phyloP scores from a whole-genome alignment of 768 basidiomycete species.

The Rossbeevera mucosa region DNA sequence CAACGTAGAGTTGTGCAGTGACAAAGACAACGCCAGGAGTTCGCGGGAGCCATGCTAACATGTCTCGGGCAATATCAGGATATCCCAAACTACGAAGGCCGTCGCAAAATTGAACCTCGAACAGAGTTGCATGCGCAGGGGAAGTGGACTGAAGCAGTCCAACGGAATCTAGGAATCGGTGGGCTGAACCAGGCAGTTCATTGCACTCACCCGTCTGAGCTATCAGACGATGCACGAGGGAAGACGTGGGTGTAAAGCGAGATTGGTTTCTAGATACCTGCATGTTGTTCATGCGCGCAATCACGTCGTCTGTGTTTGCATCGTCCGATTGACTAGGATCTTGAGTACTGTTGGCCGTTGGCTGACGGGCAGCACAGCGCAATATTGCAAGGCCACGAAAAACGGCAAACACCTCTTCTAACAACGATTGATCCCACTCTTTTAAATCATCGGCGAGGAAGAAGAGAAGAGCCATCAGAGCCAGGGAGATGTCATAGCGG shows the following conservation, averaged over 20 bases:
- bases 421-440: conserved; percentile 57
- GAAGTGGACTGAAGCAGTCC: conserved; percentile 66
- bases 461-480: conserved; percentile 62
- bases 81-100: conserved; percentile 61
- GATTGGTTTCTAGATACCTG: conserved; percentile 54
- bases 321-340: conserved; percentile 32
- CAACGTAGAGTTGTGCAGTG: conserved; percentile 60
- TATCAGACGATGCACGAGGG: conserved; percentile 61
- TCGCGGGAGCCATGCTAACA: conserved; percentile 74
- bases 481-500: conserved; percentile 69
- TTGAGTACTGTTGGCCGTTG: conserved; percentile 38
- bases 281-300: conserved; percentile 65
- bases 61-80: conserved; percentile 53
- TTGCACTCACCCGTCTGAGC: conserved; percentile 45
- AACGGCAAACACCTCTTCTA: conserved; percentile 74
- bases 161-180: conserved; percentile 63
- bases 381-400: conserved; percentile 76
- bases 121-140: conserved; percentile 60
- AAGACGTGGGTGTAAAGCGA: conserved; percentile 49
- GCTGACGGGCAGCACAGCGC: conserved; percentile 55
- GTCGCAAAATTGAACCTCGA: conserved; percentile 73
- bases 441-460: conserved; percentile 63
- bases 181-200: conserved; percentile 56
- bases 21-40: conserved; percentile 76
- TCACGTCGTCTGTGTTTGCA: conserved; percentile 56